These are phyloP conservation scores for Alternaria alternata DNA, from an alignment of 2,329 filamentous ascomycete species.

Conservation along the genomic window DNA sequence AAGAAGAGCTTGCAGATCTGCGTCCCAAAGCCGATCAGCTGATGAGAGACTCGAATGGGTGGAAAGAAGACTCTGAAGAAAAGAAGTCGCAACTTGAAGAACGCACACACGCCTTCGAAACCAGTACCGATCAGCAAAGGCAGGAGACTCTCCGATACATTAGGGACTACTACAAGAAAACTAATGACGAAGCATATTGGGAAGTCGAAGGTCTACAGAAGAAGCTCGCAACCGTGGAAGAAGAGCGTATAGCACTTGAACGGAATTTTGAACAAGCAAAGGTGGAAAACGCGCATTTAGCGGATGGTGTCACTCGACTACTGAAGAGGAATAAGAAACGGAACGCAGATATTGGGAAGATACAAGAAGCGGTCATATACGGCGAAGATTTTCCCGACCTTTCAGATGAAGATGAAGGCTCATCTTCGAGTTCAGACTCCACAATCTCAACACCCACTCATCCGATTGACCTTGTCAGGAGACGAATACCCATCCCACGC, in stretches of 20 bases:
- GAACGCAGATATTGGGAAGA: slow-evolving; percentile 2
- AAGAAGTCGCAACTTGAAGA: slow-evolving; percentile 6
- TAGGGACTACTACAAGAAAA: slow-evolving; percentile 19
- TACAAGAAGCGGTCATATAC: background rate
- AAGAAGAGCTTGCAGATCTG: slow-evolving; percentile 1
- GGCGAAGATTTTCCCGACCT: background rate
- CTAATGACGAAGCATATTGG: slow-evolving; percentile 13
- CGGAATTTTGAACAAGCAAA: slow-evolving; percentile 7
- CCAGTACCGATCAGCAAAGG: background rate
- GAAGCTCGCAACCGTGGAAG: slow-evolving; percentile 9
- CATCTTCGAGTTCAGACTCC: background rate
- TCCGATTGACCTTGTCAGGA: background rate
- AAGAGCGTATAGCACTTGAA: background rate
- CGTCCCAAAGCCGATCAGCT: background rate
- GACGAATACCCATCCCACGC: background rate
- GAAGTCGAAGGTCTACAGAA: slow-evolving; percentile 9
- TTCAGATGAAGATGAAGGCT: background rate
- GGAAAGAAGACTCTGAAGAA: slow-evolving; percentile 8
- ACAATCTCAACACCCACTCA: background rate
- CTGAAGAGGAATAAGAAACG: background rate
- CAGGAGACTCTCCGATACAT: slow-evolving; percentile 15
- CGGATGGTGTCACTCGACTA: slow-evolving; percentile 1
- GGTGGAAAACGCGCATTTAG: background rate
- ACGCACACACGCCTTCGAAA: slow-evolving; percentile 6
- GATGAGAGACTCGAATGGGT: background rate